These are phyloP conservation scores for Psilocybe cyanescens DNA, from an alignment of 768 basidiomycete genomes.

Conservation along the genomic window DNA sequence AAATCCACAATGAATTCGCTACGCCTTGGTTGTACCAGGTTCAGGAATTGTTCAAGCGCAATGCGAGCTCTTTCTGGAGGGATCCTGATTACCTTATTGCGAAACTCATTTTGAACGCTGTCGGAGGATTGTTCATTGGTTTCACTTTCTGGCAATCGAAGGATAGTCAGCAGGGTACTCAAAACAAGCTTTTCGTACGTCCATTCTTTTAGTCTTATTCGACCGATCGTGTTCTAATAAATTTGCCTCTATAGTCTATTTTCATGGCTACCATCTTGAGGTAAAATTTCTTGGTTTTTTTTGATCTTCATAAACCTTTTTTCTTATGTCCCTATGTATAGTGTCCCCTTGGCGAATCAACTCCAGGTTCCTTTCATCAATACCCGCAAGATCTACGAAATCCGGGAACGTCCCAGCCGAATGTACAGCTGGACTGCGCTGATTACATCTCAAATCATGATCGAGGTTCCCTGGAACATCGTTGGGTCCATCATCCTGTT, in stretches of 20 bases:
- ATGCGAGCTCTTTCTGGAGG: constrained; percentile 50
- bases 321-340: constrained; percentile 27
- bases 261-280: constrained; percentile 54
- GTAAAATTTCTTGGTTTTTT: constrained; percentile 13
- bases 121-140: constrained; percentile 56
- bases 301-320: background rate
- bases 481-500: constrained; percentile 59
- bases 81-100: constrained; percentile 60
- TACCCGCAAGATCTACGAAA: constrained; percentile 61
- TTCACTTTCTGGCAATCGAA: constrained; percentile 64
- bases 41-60: constrained; percentile 44
- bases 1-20: constrained; percentile 46
- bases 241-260: constrained; percentile 38
- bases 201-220: constrained; percentile 9
- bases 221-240: background rate
- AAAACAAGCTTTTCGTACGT: constrained; percentile 66
- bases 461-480: constrained; percentile 66
- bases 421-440: constrained; percentile 70
- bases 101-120: constrained; percentile 55
- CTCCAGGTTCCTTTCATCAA: constrained; percentile 61
- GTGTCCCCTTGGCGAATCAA: constrained; percentile 57
- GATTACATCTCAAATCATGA: constrained; percentile 53
- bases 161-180: constrained; percentile 54
- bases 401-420: constrained; percentile 62
- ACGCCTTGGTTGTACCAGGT: constrained; percentile 55